Conservation (phyloP, 192 early-diverging fungal species). For the Gigaspora rosea region DNA sequence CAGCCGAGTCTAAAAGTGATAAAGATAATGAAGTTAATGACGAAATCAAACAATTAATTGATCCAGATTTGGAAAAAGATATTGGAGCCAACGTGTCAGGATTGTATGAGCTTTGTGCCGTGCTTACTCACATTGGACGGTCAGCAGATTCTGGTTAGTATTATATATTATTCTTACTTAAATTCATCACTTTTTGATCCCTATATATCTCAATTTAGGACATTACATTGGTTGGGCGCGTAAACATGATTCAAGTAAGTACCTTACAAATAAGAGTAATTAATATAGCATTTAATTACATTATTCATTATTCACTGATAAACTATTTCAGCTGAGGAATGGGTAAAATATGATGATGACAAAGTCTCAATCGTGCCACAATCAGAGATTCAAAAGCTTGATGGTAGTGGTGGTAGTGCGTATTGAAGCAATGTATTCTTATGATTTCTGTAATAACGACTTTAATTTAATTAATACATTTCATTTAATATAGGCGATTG, state of each 20-base stretch:
- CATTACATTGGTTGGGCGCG: conserved; percentile 96
- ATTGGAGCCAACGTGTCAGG: conserved; percentile 85
- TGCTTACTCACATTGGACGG: conserved; percentile 94
- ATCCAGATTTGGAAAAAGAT: conserved; percentile 75
- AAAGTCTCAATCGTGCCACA: conserved; percentile 81
- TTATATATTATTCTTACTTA: background rate
- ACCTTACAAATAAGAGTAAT: conserved; percentile 19
- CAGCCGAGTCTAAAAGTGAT: conserved; percentile 31
- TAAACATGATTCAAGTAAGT: conserved; percentile 58
- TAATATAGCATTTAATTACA: background rate
- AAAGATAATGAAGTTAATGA: conserved; percentile 30
- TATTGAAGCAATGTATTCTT: background rate
- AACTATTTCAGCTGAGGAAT: conserved; percentile 48
- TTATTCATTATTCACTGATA: background rate
- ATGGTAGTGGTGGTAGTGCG: conserved; percentile 77
- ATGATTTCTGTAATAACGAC: background rate
- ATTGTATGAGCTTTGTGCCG: conserved; percentile 89
- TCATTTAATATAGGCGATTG: conserved; percentile 54
- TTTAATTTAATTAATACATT: background rate
- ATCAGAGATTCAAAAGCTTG: conserved; percentile 88
- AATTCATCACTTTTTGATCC: too few species aligned
- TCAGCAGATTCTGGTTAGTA: conserved; percentile 83
- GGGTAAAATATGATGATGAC: conserved; percentile 96
- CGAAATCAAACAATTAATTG: conserved; percentile 54
- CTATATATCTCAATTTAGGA: conserved; percentile 27